Evolutionary conservation across 2,329 filamentous ascomycete species (phyloP), one percentile per base, ranked within the genome.

Genomic region (Paradendryphiella salina): DNA sequence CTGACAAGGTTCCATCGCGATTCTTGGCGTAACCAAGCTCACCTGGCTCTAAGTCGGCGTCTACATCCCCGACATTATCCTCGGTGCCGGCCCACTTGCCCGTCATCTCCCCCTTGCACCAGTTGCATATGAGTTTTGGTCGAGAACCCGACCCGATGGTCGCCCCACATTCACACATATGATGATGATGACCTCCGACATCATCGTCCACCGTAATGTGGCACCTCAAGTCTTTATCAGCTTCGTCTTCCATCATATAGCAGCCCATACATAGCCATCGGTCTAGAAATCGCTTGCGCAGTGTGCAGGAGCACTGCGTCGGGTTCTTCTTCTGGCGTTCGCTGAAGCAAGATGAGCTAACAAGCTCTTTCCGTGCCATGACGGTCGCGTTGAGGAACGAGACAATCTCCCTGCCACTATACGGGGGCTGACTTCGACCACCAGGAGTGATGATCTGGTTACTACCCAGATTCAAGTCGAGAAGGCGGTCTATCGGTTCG

Each of bases 391-490:
- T 33, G 28, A 59, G 47, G 5, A 28, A 10, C 5, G 20, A 46
- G 28, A 39, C 38, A 4, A 49, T 61, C 38, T 47, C 50, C 49
- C 31, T 50, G 23, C 32, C 63, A 28, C 55, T 52, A 52, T 44
- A 67, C 52, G 15, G 61, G 33, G 23, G 39, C 15, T 23, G 50
- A 39, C 15, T 63, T 31, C 40, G 59, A 15, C 32, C 64, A 55
- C 7, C 33, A 8, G 50, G 37, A 5, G 45, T 50, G 26, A 60
- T 41, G 8, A 37, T 23, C 6, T 49, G 44, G 3, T 46, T 42
- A 13, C 14, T 13, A 1, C 64, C 65, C 8, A 69, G 49, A 34
- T 66, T 32, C 8, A 54, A 43, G 36, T 62, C 57, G 26, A 69
- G 52, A 13, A 69, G 54, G 0, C 56, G 57, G 13, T 59, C 53